A percentile compares a stretch with the other conserved stretches of the same genome.
These are phyloP conservation scores for Chaetomium sp. DNA, from an alignment of 2,329 filamentous ascomycete genomes.

Conservation along the genomic window DNA sequence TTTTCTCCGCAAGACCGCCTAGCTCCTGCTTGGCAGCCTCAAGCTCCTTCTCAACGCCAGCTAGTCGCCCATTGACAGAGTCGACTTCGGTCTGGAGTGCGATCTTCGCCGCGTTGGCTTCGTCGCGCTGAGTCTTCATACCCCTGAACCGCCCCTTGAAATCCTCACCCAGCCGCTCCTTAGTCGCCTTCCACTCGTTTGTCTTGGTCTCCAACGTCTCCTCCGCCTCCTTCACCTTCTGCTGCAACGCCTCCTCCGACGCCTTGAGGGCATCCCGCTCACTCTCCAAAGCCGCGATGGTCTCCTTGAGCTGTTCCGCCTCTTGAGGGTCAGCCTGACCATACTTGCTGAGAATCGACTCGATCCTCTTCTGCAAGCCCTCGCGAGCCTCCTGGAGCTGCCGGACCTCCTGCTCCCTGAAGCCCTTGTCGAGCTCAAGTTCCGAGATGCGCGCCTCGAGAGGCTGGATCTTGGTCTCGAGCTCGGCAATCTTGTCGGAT, in stretches of 20 bases:
- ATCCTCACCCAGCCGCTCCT: constrained; percentile 52
- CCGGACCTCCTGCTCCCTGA: constrained; percentile 80
- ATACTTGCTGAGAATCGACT: constrained; percentile 93
- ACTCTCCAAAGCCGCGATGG: constrained; percentile 57
- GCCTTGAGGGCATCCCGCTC: constrained; percentile 55
- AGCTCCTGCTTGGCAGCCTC: constrained; percentile 39
- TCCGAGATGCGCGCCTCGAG: constrained; percentile 74
- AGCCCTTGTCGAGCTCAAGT: constrained; percentile 72
- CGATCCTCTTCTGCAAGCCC: constrained; percentile 90
- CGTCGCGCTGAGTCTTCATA: constrained; percentile 47
- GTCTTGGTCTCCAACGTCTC: constrained; percentile 48
- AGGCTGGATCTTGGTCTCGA: constrained; percentile 71
- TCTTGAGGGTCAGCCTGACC: constrained; percentile 92
- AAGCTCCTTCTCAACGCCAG: constrained; percentile 45
- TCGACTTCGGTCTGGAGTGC: constrained; percentile 46
- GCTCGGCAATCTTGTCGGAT: constrained; percentile 64
- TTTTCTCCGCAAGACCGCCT: constrained; percentile 30
- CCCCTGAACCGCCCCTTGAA: constrained; percentile 55
- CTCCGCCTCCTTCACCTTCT: constrained; percentile 48
- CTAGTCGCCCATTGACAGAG: constrained; percentile 35
- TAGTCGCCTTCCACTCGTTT: constrained; percentile 44
- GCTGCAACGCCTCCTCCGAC: constrained; percentile 45
- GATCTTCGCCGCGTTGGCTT: constrained; percentile 45
- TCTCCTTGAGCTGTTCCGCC: constrained; percentile 79
- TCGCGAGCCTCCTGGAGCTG: constrained; percentile 87